phyloP scores from a whole-genome alignment of 148 eudicot species.

The Rhododendron simsii region DNA sequence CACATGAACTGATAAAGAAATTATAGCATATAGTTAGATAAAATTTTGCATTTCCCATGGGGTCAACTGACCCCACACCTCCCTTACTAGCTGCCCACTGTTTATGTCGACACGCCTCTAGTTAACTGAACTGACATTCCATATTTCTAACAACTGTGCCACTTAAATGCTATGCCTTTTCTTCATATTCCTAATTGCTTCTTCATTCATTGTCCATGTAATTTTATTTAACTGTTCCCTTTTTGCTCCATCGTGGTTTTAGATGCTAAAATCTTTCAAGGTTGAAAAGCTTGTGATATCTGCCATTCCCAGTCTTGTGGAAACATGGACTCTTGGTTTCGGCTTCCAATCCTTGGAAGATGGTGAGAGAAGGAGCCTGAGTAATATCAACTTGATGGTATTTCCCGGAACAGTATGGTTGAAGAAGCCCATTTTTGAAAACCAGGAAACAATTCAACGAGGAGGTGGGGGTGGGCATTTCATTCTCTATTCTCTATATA shows the following conservation, averaged over 20 bases:
- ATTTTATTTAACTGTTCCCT: neutral
- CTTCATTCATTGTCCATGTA: neutral
- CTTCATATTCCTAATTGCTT: neutral
- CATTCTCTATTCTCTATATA: neutral
- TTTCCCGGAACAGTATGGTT: slow-evolving; percentile 91
- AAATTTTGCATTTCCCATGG: neutral
- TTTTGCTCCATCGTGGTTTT: slow-evolving; percentile 15
- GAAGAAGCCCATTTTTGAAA: slow-evolving; percentile 53
- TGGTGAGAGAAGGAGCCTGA: slow-evolving; percentile 58
- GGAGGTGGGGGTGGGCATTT: slow-evolving; percentile 1
- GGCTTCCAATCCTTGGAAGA: slow-evolving; percentile 75
- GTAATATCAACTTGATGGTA: slow-evolving; percentile 76
- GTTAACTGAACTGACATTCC: neutral
- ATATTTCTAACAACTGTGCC: neutral
- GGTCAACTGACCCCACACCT: neutral
- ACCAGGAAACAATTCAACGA: slow-evolving; percentile 19
- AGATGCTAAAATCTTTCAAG: slow-evolving; percentile 83
- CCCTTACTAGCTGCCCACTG: neutral
- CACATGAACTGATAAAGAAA: neutral
- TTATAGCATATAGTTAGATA: neutral
- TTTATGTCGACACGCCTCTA: neutral
- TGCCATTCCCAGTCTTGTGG: slow-evolving; percentile 74
- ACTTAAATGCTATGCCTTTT: neutral
- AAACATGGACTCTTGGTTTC: slow-evolving; percentile 87
- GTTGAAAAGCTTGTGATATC: slow-evolving; percentile 85